Base-by-base conservation (phyloP, 768 basidiomycete genomes). In the Clitopilus hobsonii region DNA sequence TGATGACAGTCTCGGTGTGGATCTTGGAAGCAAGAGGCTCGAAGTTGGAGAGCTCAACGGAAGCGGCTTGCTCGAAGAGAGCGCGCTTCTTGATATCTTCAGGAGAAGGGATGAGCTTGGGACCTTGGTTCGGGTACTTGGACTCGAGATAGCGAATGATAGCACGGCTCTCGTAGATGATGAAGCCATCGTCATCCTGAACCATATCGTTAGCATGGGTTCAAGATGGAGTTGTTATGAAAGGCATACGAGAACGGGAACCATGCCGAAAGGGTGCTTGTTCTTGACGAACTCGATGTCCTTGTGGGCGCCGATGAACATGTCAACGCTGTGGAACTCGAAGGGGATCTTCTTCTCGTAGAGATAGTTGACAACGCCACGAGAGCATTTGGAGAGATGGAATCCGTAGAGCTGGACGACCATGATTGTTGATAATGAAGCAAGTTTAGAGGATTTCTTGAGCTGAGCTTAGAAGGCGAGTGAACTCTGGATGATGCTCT, bases 91-190 rank as follows among this genome's bases (percentile, higher is more conserved):
- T 65, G 30, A 60, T 47, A 27, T 64, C 65, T n/a, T n/a, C n/a
- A n/a, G n/a, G n/a, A 11, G 67, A 65, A 7, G 83, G 83, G 32
- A 80, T 63, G 29, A 84, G 71, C 16, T 61, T 45, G 6, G 73
- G 69, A 38, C 78, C 79, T 58, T 80, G 72, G 49, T 63, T 54
- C 1, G 71, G 62, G 58, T 82, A 77, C 61, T 82, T 83, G 49
- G 63, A 62, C 38, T 70, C 73, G 60, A 84, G 55, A 65, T 84
- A 86, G 18, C 79, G 77, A 25, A 61, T 61, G 52, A 85, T 82
- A 0, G 82, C 81, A 38, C 81, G 79, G 38, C 74, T 73, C 58
- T 83, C 83, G 65, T 71, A 83, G 18, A 86, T 60, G 54, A 73
- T 66, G 65, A 84, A 77, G 4, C 80, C 60, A 27, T 59, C 60